Percentiles rank a stretch among this genome's conserved stretches.
phyloP scores from a whole-genome alignment of 345 rosid genomes.

The Aquilaria sinensis region DNA sequence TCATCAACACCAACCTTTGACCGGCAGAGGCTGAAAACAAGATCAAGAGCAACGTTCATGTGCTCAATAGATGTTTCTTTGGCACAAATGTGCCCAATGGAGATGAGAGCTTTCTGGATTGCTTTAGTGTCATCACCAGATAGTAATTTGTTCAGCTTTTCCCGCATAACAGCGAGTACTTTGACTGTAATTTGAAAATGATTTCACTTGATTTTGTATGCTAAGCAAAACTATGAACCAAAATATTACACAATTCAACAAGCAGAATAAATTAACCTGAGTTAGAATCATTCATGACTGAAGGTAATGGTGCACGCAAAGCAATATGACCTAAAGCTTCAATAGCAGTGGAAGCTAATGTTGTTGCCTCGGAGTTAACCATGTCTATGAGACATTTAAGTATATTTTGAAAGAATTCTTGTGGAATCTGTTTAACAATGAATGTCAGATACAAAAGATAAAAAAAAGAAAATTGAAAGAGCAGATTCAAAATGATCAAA shows the following conservation, averaged over 20 bases:
- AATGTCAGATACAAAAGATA: conserved; percentile 7
- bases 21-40: conserved; percentile 77
- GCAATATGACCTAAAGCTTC: conserved; percentile 97
- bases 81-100: conserved; percentile 81
- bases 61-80: conserved; percentile 61
- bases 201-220: conserved; percentile 12
- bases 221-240: conserved; percentile 10
- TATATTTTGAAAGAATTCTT: conserved; percentile 47
- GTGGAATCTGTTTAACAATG: conserved; percentile 46
- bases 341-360: conserved; percentile 85
- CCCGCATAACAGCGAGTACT: conserved; percentile 53
- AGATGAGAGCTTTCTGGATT: conserved; percentile 63
- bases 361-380: conserved; percentile 63
- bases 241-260: not conserved
- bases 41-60: conserved; percentile 62
- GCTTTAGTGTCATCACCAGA: conserved; percentile 83
- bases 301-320: conserved; percentile 59
- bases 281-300: conserved; percentile 38
- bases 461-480: not conserved
- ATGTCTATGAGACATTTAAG: conserved; percentile 61
- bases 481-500: not conserved
- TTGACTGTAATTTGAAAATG: conserved; percentile 43
- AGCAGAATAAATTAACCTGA: conserved; percentile 46
- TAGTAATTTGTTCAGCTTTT: conserved; percentile 71
- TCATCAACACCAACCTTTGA: conserved; percentile 57